Evolutionary conservation across 1,284 basidiomycete species (phyloP).

Genomic region (Tylopilus sp.): DNA sequence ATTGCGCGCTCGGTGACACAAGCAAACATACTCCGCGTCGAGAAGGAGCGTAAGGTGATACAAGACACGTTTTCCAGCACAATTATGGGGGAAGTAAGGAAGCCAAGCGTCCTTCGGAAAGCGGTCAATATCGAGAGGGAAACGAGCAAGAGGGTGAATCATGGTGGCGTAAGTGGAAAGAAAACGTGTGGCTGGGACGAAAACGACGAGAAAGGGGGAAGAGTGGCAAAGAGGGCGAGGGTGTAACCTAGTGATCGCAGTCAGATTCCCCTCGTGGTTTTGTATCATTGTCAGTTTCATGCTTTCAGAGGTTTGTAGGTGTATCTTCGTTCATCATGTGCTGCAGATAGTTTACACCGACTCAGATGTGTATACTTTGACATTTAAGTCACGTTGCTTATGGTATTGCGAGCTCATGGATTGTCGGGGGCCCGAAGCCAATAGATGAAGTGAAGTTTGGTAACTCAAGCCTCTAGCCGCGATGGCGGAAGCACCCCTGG

Average conservation of each 20-base stretch:
- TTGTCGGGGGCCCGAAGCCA: neutral
- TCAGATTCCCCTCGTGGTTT: neutral
- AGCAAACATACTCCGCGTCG: slow-evolving; percentile 25
- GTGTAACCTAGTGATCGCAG: slow-evolving; percentile 4
- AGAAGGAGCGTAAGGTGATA: slow-evolving; percentile 26
- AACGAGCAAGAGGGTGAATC: neutral
- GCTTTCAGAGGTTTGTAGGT: slow-evolving; percentile 14
- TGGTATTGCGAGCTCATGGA: neutral
- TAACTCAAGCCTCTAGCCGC: too few relatives aligned
- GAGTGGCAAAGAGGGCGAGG: slow-evolving; percentile 17
- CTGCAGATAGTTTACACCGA: neutral
- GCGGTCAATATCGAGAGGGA: slow-evolving; percentile 2
- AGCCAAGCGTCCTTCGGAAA: slow-evolving; percentile 28
- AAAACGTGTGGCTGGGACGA: neutral
- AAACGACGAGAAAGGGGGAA: slow-evolving; percentile 4
- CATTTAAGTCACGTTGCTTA: neutral
- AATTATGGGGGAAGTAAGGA: slow-evolving; percentile 8
- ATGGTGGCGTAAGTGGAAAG: slow-evolving; percentile 1
- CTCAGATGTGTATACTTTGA: too few relatives aligned
- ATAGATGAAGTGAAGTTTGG: too few relatives aligned
- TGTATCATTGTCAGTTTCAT: neutral
- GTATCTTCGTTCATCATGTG: slow-evolving; percentile 16
- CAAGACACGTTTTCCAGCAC: slow-evolving; percentile 11
- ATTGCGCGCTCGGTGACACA: slow-evolving; percentile 31
- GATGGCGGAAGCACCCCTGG: too few relatives aligned